A percentile compares a stretch with the other conserved stretches of the same genome.
Conservation (phyloP, 1,284 basidiomycete genomes). For the Vanrija pseudolonga region DNA sequence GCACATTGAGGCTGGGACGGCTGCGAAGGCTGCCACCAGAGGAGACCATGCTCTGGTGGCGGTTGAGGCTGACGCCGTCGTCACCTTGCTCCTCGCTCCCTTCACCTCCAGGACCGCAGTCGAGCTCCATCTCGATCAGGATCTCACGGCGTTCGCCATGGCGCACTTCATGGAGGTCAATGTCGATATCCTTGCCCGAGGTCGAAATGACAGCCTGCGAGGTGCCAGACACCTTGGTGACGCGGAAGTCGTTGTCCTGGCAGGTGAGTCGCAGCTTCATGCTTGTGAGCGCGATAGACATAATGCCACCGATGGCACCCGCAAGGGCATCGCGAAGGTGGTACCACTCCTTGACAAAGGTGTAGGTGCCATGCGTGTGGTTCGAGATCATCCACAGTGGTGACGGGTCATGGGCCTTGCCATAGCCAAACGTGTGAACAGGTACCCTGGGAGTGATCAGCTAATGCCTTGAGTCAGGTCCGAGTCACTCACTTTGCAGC, state of each 20-base stretch:
- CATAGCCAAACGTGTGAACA: slow-evolving; percentile 95
- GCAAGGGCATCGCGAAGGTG: slow-evolving; percentile 82
- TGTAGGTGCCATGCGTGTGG: slow-evolving; percentile 94
- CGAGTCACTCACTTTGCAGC: slow-evolving; percentile 64
- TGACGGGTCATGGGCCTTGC: slow-evolving; percentile 90
- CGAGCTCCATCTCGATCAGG: slow-evolving; percentile 86
- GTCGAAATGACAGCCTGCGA: slow-evolving; percentile 74
- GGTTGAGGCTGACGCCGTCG: not conserved
- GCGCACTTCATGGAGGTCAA: slow-evolving; percentile 87
- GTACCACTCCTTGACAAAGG: slow-evolving; percentile 94
- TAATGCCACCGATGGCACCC: slow-evolving; percentile 88
- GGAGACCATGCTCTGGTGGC: not conserved
- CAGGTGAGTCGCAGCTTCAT: slow-evolving; percentile 78
- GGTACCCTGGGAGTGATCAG: slow-evolving; percentile 57
- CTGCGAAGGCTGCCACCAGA: not conserved
- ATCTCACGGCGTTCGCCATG: slow-evolving; percentile 92
- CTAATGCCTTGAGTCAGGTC: not conserved
- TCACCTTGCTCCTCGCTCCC: not conserved
- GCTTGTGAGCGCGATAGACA: slow-evolving; percentile 80
- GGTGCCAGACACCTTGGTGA: slow-evolving; percentile 84
- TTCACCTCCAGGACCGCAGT: slow-evolving; percentile 33
- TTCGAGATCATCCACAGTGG: slow-evolving; percentile 99
- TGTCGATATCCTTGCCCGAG: slow-evolving; percentile 86
- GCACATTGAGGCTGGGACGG: not conserved
- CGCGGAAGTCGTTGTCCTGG: slow-evolving; percentile 68